phyloP scores from a whole-genome alignment of 495 filamentous ascomycete species.

The Talaromyces stipitatus region DNA sequence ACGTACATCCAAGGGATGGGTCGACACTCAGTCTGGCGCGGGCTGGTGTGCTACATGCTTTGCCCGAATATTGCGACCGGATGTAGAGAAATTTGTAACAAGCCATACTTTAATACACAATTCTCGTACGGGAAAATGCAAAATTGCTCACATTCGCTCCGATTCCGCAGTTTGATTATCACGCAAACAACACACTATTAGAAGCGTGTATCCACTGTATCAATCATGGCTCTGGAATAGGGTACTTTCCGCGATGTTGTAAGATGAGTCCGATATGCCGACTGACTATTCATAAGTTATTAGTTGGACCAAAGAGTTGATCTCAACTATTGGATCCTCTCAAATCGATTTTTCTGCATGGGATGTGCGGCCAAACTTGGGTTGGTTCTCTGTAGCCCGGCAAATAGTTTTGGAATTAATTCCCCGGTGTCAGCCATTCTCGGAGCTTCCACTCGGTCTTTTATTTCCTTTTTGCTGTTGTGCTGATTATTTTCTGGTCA shows the following conservation, averaged over 20 bases:
- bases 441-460: not conserved
- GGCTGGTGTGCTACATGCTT: not conserved
- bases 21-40: not conserved
- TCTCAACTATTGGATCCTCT: not conserved
- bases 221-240: not conserved
- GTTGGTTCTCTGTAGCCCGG: not conserved
- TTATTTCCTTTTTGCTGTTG: not conserved
- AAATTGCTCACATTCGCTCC: not conserved
- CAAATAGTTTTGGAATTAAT: not conserved
- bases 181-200: not conserved
- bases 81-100: too few relatives aligned
- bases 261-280: not conserved
- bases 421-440: not conserved
- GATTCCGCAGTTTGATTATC: not conserved
- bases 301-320: not conserved
- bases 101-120: not conserved
- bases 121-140: not conserved
- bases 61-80: not conserved
- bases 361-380: not conserved
- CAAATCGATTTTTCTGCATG: not conserved
- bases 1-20: not conserved
- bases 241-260: too few relatives aligned
- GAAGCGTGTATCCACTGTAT: not conserved
- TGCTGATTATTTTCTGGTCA: not conserved
- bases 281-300: not conserved